Evolutionary conservation across 352 stramenopile genomes (phyloP).

Genomic region (Globisporangium splendens): DNA sequence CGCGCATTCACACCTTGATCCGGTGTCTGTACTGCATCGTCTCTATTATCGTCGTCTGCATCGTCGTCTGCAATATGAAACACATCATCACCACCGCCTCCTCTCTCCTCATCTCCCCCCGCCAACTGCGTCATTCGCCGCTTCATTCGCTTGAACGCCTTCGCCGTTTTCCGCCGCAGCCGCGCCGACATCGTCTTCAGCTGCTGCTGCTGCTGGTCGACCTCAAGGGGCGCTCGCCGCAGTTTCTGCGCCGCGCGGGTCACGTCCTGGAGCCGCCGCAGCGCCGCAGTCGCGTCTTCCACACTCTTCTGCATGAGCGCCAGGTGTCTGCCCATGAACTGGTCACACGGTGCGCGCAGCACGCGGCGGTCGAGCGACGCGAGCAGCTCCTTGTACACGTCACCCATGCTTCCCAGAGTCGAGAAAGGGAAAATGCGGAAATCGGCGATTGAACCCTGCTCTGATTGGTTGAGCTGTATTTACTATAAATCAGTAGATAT

Average conservation of each 20-base stretch:
- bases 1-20: no score
- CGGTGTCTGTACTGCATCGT: no score
- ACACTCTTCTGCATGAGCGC: neutral
- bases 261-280: constrained; percentile 5
- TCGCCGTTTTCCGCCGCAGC: neutral
- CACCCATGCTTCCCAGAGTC: neutral
- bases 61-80: neutral
- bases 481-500: no score
- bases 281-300: constrained; percentile 1
- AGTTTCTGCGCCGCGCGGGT: constrained; percentile 6
- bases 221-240: neutral
- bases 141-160: neutral
- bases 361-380: neutral
- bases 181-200: neutral
- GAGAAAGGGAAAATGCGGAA: no score
- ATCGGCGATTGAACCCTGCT: no score
- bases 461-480: no score
- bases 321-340: neutral
- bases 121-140: neutral
- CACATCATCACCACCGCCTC: neutral
- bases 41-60: no score
- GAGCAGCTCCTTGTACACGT: constrained; percentile 8
- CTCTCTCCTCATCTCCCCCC: no score
- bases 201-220: neutral
- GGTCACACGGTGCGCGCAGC: constrained; percentile 2